A percentile compares a stretch with the other conserved stretches of the same genome.
These are phyloP conservation scores for Zygosaccharomyces gambellarensis DNA, from an alignment of 805 yeast species.

Conservation along the genomic window DNA sequence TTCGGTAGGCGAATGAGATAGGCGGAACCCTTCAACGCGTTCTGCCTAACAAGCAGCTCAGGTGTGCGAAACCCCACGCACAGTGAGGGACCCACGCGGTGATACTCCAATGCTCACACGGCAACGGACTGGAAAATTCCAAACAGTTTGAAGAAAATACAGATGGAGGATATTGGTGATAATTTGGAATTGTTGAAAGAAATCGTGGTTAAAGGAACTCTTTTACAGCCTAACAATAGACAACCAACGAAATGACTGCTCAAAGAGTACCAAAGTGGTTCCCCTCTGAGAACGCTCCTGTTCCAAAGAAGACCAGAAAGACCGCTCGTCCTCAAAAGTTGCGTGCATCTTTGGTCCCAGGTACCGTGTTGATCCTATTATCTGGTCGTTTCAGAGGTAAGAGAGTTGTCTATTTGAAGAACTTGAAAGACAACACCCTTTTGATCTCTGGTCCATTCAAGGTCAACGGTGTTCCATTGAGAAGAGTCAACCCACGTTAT, in stretches of 20 bases:
- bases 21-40: neutral
- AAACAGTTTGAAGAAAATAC: constrained; percentile 4
- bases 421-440: constrained; percentile 95
- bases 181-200: neutral
- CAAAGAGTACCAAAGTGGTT: constrained; percentile 77
- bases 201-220: constrained; percentile 1
- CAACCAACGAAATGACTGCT: constrained; percentile 34
- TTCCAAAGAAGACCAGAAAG: constrained; percentile 86
- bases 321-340: constrained; percentile 88
- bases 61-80: neutral
- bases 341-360: constrained; percentile 95
- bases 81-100: constrained; percentile 1
- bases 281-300: constrained; percentile 87
- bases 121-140: constrained; percentile 4
- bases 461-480: constrained; percentile 98
- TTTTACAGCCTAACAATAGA: constrained; percentile 16
- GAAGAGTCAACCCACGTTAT: constrained; percentile 98
- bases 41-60: neutral
- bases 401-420: constrained; percentile 97
- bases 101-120: constrained; percentile 1
- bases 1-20: neutral
- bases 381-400: constrained; percentile 99
- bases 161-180: neutral
- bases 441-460: constrained; percentile 99
- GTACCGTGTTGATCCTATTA: constrained; percentile 92